Evolutionary conservation across 1,284 basidiomycete species (phyloP).

Genomic region (Gastroboletus turbinatus): DNA sequence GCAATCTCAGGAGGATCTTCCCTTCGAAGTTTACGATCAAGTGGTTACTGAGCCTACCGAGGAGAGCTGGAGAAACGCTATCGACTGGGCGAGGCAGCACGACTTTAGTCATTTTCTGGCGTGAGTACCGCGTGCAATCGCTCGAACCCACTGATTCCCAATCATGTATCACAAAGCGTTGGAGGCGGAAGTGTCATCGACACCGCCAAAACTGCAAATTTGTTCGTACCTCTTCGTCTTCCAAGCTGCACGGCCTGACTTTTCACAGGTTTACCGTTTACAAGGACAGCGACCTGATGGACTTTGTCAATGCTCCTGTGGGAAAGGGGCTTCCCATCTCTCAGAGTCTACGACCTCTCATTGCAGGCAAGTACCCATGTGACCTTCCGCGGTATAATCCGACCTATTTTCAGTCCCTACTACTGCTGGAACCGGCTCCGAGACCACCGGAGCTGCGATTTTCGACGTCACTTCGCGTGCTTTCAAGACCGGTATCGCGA

Average conservation of each 20-base stretch:
- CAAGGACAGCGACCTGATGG: slow-evolving; percentile 88
- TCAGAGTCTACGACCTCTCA: slow-evolving; percentile 77
- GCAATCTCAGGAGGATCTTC: slow-evolving; percentile 68
- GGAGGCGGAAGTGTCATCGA: slow-evolving; percentile 97
- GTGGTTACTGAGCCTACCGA: slow-evolving; percentile 93
- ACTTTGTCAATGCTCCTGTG: slow-evolving; percentile 96
- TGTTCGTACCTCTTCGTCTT: slow-evolving; percentile 49
- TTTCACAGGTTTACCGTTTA: slow-evolving; percentile 74
- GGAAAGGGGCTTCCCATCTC: slow-evolving; percentile 89
- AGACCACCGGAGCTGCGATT: slow-evolving; percentile 98
- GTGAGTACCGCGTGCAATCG: slow-evolving; percentile 38
- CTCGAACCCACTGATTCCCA: background rate
- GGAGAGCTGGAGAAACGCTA: slow-evolving; percentile 83
- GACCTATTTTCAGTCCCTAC: slow-evolving; percentile 66
- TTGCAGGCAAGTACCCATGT: slow-evolving; percentile 58
- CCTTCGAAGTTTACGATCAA: slow-evolving; percentile 84
- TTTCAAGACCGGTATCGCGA: slow-evolving; percentile 97
- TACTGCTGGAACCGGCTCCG: slow-evolving; percentile 95
- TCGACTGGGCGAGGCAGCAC: slow-evolving; percentile 81
- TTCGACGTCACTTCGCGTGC: slow-evolving; percentile 87
- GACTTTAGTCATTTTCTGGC: slow-evolving; percentile 95
- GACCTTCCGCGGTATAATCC: background rate
- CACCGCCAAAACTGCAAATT: slow-evolving; percentile 89
- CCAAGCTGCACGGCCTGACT: background rate
- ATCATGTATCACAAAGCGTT: slow-evolving; percentile 50